phyloP scores from a whole-genome alignment of 1,139 yeast species.

The Yamadazyma oceani region DNA sequence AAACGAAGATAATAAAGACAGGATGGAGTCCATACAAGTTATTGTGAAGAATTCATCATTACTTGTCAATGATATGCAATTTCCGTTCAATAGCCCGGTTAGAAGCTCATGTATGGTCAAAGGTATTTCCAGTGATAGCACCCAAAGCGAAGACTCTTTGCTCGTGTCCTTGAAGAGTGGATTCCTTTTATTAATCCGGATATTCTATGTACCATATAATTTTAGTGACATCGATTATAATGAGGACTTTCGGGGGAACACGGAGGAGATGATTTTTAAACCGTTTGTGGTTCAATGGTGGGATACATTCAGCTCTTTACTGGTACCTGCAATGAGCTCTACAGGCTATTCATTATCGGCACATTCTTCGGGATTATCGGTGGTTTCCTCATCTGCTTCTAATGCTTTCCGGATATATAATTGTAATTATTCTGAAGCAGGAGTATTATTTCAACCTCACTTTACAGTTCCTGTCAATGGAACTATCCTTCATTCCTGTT shows the following conservation, averaged over 20 bases:
- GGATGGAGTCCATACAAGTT: slow-evolving; percentile 21
- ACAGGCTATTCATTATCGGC: slow-evolving; percentile 37
- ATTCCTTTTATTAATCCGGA: slow-evolving; percentile 35
- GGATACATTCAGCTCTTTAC: slow-evolving; percentile 28
- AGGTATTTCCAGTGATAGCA: slow-evolving; percentile 21
- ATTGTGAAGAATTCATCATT: slow-evolving; percentile 39
- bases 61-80: slow-evolving; percentile 32
- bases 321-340: slow-evolving; percentile 26
- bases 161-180: slow-evolving; percentile 45
- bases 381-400: slow-evolving; percentile 39
- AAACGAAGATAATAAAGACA: too few species aligned
- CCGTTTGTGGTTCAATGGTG: slow-evolving; percentile 58
- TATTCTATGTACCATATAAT: slow-evolving; percentile 35
- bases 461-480: slow-evolving; percentile 45
- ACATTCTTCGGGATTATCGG: slow-evolving; percentile 39
- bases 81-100: slow-evolving; percentile 34
- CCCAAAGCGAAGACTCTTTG: slow-evolving; percentile 40
- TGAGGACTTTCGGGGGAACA: slow-evolving; percentile 11
- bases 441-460: slow-evolving; percentile 38
- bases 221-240: slow-evolving; percentile 29
- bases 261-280: slow-evolving; percentile 23
- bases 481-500: slow-evolving; percentile 41
- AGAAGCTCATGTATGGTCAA: slow-evolving; percentile 36
- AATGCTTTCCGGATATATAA: slow-evolving; percentile 40
- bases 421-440: slow-evolving; percentile 34